A percentile compares a stretch with the other conserved stretches of the same genome.
phyloP scores from a whole-genome alignment of 768 basidiomycete genomes.

The Termitomyces sp. region DNA sequence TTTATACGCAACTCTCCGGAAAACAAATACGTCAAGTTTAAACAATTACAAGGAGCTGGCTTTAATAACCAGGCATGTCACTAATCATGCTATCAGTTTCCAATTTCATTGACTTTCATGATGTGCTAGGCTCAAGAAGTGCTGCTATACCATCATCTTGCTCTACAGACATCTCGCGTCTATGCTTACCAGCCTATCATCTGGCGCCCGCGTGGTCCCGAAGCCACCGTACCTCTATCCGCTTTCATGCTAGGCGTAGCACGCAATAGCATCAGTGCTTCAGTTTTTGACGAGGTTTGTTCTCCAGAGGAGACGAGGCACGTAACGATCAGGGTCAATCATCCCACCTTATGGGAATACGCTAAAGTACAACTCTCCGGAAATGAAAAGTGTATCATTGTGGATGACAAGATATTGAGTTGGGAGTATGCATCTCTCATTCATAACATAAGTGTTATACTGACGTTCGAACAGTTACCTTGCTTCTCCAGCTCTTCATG shows the following conservation, averaged over 20 bases:
- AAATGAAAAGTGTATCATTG: slow-evolving; percentile 33
- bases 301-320: slow-evolving; percentile 29
- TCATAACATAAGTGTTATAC: not conserved
- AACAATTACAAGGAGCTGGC: slow-evolving; percentile 40
- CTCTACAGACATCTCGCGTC: slow-evolving; percentile 29
- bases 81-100: not conserved
- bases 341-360: slow-evolving; percentile 30
- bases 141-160: slow-evolving; percentile 39
- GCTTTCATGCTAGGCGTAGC: slow-evolving; percentile 37
- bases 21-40: slow-evolving; percentile 36
- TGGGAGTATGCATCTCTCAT: slow-evolving; percentile 27
- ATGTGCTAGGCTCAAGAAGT: slow-evolving; percentile 36
- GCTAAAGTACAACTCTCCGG: slow-evolving; percentile 25
- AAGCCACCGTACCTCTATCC: slow-evolving; percentile 34
- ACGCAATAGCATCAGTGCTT: slow-evolving; percentile 27
- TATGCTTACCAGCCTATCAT: slow-evolving; percentile 42
- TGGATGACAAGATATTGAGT: slow-evolving; percentile 38
- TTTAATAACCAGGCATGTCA: slow-evolving; percentile 41
- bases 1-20: slow-evolving; percentile 20
- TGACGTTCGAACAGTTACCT: slow-evolving; percentile 25
- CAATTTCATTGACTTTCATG: not conserved
- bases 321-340: slow-evolving; percentile 21
- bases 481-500: slow-evolving; percentile 30
- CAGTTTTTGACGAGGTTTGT: slow-evolving; percentile 34
- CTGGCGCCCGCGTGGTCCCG: slow-evolving; percentile 37